Percentiles rank a stretch among this genome's conserved stretches.
Evolutionary conservation across 257 asterid species (phyloP).

Genomic region (Solanum corneliomulleri): DNA sequence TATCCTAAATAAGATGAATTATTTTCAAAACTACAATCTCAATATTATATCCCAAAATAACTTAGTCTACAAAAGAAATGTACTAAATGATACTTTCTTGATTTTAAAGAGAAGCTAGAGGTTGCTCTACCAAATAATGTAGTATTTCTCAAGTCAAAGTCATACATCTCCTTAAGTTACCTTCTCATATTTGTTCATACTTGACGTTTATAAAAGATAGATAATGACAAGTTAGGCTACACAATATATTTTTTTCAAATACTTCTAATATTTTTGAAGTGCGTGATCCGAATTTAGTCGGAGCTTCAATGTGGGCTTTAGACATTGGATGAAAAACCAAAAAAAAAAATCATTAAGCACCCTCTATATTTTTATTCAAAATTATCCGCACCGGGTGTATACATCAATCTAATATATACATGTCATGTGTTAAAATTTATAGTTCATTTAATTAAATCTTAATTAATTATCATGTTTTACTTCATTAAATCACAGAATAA

Average conservation of each 20-base stretch:
- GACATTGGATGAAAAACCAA: fast-evolving
- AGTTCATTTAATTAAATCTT: too few species aligned
- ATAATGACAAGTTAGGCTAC: not conserved
- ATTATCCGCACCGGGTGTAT: too few species aligned
- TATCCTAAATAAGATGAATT: not conserved
- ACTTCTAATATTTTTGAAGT: not conserved
- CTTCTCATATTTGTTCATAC: not conserved
- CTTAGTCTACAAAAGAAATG: not conserved
- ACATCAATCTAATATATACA: too few species aligned
- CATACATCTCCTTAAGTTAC: not conserved
- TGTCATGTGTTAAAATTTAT: too few species aligned
- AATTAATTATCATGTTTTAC: too few species aligned
- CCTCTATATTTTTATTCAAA: not conserved
- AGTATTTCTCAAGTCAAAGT: not conserved
- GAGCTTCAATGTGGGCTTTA: too few species aligned
- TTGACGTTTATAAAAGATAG: not conserved
- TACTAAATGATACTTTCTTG: not conserved
- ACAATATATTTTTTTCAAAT: not conserved
- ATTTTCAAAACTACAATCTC: not conserved
- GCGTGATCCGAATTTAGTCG: too few species aligned
- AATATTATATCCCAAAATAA: not conserved
- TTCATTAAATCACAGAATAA: too few species aligned
- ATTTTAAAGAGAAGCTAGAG: not conserved
- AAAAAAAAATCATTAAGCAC: not conserved
- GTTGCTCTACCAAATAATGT: not conserved